Percentiles rank a stretch among this genome's conserved stretches.
phyloP scores from a whole-genome alignment of 2,329 filamentous ascomycete genomes.

The Chrysoporthe austroafricana region DNA sequence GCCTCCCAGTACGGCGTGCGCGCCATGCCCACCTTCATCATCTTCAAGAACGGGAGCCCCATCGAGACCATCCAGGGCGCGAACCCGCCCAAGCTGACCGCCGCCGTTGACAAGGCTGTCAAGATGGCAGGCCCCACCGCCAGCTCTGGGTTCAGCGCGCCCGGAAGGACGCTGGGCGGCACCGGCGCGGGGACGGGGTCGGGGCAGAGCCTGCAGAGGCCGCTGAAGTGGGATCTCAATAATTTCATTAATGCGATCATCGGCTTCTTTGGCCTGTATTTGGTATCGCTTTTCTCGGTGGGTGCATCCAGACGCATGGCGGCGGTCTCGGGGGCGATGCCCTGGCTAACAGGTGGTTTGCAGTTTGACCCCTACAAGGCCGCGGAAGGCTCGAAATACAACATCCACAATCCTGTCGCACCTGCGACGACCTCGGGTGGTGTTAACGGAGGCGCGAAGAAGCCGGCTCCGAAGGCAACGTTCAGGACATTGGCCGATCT shows the following conservation, averaged over 20 bases:
- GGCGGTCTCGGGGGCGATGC: not conserved
- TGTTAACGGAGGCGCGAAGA: slow-evolving; percentile 28
- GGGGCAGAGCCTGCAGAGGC: slow-evolving; percentile 33
- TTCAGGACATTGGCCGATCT: slow-evolving; percentile 61
- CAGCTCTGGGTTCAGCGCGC: slow-evolving; percentile 55
- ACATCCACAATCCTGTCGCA: slow-evolving; percentile 49
- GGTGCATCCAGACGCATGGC: slow-evolving; percentile 34
- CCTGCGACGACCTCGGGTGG: slow-evolving; percentile 26
- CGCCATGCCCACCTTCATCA: slow-evolving; percentile 93
- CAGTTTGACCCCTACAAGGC: slow-evolving; percentile 66
- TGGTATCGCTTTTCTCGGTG: slow-evolving; percentile 65
- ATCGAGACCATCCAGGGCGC: slow-evolving; percentile 81
- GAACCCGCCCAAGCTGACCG: slow-evolving; percentile 74
- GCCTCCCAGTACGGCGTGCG: slow-evolving; percentile 77
- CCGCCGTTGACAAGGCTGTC: slow-evolving; percentile 73
- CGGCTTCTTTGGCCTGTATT: slow-evolving; percentile 63
- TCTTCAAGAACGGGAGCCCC: slow-evolving; percentile 77
- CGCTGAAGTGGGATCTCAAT: slow-evolving; percentile 42
- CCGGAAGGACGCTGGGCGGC: slow-evolving; percentile 62
- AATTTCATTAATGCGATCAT: slow-evolving; percentile 54
- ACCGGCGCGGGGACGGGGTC: slow-evolving; percentile 33
- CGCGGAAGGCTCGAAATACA: slow-evolving; percentile 63
- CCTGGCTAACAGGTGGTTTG: slow-evolving; percentile 24
- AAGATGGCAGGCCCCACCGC: slow-evolving; percentile 51
- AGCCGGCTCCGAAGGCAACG: slow-evolving; percentile 40